phyloP scores from a whole-genome alignment of 129 eudicot genomes.

The Oenanthe sinensis region DNA sequence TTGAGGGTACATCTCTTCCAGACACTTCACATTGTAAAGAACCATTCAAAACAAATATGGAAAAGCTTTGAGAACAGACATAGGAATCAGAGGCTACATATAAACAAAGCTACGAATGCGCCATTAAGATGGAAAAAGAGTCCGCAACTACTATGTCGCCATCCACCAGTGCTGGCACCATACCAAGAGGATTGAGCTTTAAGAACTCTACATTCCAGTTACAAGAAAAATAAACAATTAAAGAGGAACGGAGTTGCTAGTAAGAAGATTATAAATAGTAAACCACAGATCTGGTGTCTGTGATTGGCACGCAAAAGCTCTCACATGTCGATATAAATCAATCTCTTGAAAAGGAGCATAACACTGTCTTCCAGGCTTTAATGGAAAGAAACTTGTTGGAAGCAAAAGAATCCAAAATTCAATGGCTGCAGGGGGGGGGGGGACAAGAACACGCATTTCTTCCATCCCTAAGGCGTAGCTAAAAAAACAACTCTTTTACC shows the following conservation, averaged over 20 bases:
- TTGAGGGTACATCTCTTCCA: conserved; percentile 54
- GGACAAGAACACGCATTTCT: too few relatives aligned
- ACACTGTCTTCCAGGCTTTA: too few relatives aligned
- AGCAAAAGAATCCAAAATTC: too few relatives aligned
- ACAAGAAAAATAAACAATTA: neutral
- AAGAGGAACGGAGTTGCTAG: neutral
- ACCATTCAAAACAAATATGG: neutral
- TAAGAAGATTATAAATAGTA: neutral
- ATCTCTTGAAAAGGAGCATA: too few relatives aligned
- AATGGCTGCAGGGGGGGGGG: too few relatives aligned
- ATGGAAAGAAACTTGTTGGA: too few relatives aligned
- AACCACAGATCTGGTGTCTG: neutral
- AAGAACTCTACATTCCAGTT: conserved; percentile 25
- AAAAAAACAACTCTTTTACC: too few relatives aligned
- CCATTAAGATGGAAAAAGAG: conserved; percentile 35
- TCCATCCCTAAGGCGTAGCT: too few relatives aligned
- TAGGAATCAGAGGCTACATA: neutral
- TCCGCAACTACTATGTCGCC: conserved; percentile 36
- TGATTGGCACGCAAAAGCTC: neutral
- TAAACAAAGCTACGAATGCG: conserved; percentile 5
- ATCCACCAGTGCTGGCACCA: conserved; percentile 48
- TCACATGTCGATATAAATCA: neutral
- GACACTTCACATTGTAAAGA: conserved; percentile 26
- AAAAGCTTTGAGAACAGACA: neutral
- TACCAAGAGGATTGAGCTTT: conserved; percentile 49